Conservation (phyloP, 345 rosid genomes). For the Excoecaria agallocha region DNA sequence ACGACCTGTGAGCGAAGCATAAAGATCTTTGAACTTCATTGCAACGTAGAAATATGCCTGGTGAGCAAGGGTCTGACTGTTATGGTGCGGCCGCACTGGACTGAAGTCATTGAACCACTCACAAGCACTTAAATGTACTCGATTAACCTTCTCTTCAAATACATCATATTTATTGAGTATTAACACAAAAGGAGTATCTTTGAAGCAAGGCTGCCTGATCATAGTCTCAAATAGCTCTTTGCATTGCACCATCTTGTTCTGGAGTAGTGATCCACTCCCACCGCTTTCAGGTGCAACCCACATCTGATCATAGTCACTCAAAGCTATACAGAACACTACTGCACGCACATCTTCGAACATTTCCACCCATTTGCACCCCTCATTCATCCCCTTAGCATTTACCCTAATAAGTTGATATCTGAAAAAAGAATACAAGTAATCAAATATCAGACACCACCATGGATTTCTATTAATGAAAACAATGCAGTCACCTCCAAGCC, state of each 20-base stretch:
- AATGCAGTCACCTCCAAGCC: background rate
- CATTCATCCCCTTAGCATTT: constrained; percentile 86
- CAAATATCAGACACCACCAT: background rate
- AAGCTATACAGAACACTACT: constrained; percentile 79
- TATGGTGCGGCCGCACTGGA: constrained; percentile 62
- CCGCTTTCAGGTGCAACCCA: constrained; percentile 42
- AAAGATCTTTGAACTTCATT: constrained; percentile 88
- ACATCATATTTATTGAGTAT: constrained; percentile 91
- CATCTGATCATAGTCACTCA: constrained; percentile 82
- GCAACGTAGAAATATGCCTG: constrained; percentile 95
- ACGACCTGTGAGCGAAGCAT: constrained; percentile 62
- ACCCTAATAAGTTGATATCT: constrained; percentile 95
- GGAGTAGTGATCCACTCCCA: constrained; percentile 51
- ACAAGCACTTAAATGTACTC: constrained; percentile 60
- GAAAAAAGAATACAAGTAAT: constrained; percentile 13
- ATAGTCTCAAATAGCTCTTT: constrained; percentile 78
- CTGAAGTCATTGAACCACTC: constrained; percentile 90
- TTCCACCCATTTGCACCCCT: constrained; percentile 98
- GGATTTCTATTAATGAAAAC: background rate
- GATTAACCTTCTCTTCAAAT: constrained; percentile 78
- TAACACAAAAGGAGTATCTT: constrained; percentile 73
- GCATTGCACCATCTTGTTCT: constrained; percentile 87
- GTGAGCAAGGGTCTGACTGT: constrained; percentile 68
- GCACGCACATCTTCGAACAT: constrained; percentile 96
- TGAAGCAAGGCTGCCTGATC: constrained; percentile 84